Base-by-base conservation (phyloP, 1,139 yeast species). In the Lodderomyces orthopsilosis region DNA sequence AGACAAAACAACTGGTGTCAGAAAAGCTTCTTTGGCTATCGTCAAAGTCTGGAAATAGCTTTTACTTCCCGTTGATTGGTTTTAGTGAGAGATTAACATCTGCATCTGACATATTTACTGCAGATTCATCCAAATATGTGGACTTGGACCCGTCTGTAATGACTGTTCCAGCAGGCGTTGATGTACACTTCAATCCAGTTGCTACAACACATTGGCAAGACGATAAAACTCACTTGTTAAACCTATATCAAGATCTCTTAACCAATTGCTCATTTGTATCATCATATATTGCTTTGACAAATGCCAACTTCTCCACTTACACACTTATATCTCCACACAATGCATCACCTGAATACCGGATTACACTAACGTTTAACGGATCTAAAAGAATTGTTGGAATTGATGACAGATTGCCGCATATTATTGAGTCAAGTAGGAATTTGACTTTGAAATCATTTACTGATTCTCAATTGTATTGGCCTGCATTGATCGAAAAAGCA, bases 221-320 rank as follows among this genome's bases (percentile, higher is more conserved):
- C 30, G 42, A 53, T 6, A 17, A 23, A 2, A 42, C 37, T 1
- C 63, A 58, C 21, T 50, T 61, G 45, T 43, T 43, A 35, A 65
- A 54, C 4, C 58, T 74, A 17, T 68, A 72, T 55, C 88, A 82
- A 54, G 87, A 82, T 51, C 56, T 74, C 1, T 62, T 85, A 15
- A 73, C 79, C n/a, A 84, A 87, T 57, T 88, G 96, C 59, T 85
- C 95, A 0, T 78, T 87, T 51, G 88, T 87, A 2, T 83, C 89
- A 3, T 74, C 89, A 0, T 57, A 85, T 30, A 63, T 84, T 23
- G 73, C 83, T 1, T 59, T 75, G 1, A 12, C 44, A 43, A 30
- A 34, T 15, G 18, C 21, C n/a, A 6, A 24, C 15, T 26, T 14
- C 18, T 12, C 21, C 22, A 2, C 48, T 36, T 13, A 50, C 7